Base-by-base conservation (phyloP, 2,329 filamentous ascomycete species). In the Huntiella bhutanensis region DNA sequence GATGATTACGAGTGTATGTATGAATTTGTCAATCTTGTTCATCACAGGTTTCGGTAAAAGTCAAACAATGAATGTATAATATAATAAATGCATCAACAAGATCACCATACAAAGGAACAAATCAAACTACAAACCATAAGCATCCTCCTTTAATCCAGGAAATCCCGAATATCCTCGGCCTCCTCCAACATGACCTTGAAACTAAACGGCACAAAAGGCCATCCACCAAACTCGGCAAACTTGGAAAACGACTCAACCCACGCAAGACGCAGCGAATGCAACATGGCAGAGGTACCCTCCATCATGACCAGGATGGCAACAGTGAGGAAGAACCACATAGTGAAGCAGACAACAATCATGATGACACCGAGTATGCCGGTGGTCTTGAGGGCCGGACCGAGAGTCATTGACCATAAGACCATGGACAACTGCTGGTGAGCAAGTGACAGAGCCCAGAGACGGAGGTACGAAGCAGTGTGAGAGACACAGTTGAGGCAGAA, bases 401-500 rank as follows among this genome's bases (percentile, higher is more conserved):
- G 70, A 1, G 91, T 98, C 91, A 98, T 98, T 56, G 74, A 74
- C 91, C 91, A 98, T 41, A 98, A 73, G 52, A 98, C 91, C 53
- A 87, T 81, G 42, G 85, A 94, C 51, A 98, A 78, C 71, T 96
- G 91, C 62, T 98, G 91, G 69, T 98, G 91, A 32, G 91, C 91
- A 50, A 98, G 79, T 2, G 91, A 98, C 55, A 98, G 64, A 32
- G 91, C 91, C 91, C 91, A 98, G 39, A 98, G 82, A 69, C 91
- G 91, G 41, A 98, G 81, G 64, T 98, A 98, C 1, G 91, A 98
- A 4, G 91, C 91, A 4, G 92, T 98, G 66, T 98, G 91, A 28
- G 91, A 98, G 52, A 98, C 88, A 62, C 88, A 96, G 70, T 98
- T 98, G 56, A 98, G 73, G 60, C 91, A 98, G 69, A 98, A 98